Evolutionary conservation across 805 yeast species (phyloP), one percentile per base, ranked within the genome.

Genomic region (Barnettozyma sp.): DNA sequence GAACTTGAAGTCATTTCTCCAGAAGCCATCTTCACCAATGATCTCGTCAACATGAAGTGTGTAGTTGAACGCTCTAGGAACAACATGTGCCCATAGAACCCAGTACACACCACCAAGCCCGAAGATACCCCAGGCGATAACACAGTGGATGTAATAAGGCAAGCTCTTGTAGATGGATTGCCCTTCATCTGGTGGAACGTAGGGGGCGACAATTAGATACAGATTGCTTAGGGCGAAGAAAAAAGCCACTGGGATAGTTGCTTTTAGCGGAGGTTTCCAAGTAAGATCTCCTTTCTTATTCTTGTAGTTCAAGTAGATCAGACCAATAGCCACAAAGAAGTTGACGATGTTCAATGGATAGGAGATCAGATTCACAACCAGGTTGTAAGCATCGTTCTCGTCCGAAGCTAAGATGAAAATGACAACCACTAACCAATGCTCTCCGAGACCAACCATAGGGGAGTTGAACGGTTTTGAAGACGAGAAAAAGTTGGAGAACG

Each of bases 311-410:
- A 82, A 58, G 54, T 68, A 71, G 33, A 83, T 55, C 46, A 79
- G 62, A 14, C 83, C 94, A 35, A 69, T 49, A 13, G 82, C 77
- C 26, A 84, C 76, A 29, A 67, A 65, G 21, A 78, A 63, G 56
- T 83, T 80, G 50, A 84, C 80, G 34, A 84, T 78, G 52, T 84
- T 80, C 62, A 78, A 71, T 33, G 94, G 90, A 56, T 84, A 84
- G 2, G 90, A 77, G 48, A 82, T 79, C 63, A 85, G 67, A 59
- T 85, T 83, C 58, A 82, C 56, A 46, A 84, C 75, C 55, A 85
- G 81, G 58, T 82, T 80, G 63, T 82, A 84, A 32, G 94, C 94
- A 54, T 83, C 94, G 39, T 92, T 94, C 18, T 88, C 83, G 14
- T 92, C 90, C 27, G 85, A 84, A 4, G 90, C 92, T 30, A 82